These are phyloP conservation scores for Coffea eugenioides DNA, from an alignment of 257 asterid genomes.

Conservation along the genomic window DNA sequence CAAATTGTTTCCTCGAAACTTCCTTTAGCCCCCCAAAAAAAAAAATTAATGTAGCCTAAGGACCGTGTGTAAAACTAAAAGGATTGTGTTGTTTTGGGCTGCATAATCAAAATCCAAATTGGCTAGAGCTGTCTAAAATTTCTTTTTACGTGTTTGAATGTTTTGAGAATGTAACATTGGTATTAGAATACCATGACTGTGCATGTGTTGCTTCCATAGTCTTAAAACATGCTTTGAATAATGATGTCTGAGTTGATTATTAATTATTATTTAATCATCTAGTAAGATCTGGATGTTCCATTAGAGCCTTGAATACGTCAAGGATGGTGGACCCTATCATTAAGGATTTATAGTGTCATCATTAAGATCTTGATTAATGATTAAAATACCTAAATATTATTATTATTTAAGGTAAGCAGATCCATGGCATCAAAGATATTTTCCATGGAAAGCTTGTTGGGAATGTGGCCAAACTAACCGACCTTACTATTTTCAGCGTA, in stretches of 20 bases:
- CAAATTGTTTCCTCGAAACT: too few species aligned
- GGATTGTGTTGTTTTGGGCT: neutral
- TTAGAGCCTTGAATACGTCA: slow-evolving; percentile 8
- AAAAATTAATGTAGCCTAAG: too few species aligned
- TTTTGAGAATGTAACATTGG: neutral
- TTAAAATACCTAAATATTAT: too few species aligned
- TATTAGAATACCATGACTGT: neutral
- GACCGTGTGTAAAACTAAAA: too few species aligned
- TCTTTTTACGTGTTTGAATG: slow-evolving; percentile 1
- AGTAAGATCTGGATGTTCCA: slow-evolving; percentile 19
- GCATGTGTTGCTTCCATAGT: neutral
- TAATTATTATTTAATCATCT: neutral
- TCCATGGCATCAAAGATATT: too few species aligned
- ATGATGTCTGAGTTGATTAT: neutral
- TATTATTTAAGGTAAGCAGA: too few species aligned
- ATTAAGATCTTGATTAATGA: too few species aligned
- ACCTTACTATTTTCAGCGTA: too few species aligned
- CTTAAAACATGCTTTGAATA: slow-evolving; percentile 1
- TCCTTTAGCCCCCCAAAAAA: too few species aligned
- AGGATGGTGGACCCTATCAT: slow-evolving; percentile 10
- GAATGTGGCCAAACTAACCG: too few species aligned
- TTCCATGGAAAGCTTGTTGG: too few species aligned
- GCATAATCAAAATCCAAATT: neutral
- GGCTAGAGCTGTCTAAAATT: neutral
- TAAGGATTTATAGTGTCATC: too few species aligned